phyloP scores from a whole-genome alignment of 305 asterid genomes.

The Salvia sclarea region DNA sequence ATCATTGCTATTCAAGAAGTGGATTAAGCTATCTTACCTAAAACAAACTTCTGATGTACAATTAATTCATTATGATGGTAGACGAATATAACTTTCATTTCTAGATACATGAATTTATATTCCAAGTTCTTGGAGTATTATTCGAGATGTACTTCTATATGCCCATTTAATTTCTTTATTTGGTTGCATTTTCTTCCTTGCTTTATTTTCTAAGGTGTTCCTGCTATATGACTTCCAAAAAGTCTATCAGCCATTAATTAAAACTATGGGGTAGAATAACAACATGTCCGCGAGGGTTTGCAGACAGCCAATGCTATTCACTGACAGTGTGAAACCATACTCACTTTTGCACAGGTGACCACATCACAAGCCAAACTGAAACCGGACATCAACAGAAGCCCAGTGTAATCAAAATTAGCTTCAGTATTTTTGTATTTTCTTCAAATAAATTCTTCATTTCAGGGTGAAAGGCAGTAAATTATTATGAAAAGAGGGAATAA shows the following conservation, averaged over 20 bases:
- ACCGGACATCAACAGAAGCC: not conserved
- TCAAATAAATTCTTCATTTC: not conserved
- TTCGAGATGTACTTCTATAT: not conserved
- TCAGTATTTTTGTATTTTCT: not conserved
- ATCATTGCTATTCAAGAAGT: conserved; percentile 5
- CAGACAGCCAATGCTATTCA: not conserved
- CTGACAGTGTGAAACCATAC: not conserved
- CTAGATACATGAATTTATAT: not conserved
- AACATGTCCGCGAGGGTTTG: not conserved
- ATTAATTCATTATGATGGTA: not conserved
- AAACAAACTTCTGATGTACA: conserved; percentile 17
- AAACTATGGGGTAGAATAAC: not conserved
- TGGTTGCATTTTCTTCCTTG: not conserved
- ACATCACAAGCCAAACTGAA: not conserved
- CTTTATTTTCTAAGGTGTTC: not conserved
- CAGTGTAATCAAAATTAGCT: conserved; percentile 7
- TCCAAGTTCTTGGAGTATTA: conserved; percentile 6
- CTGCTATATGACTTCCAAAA: not conserved
- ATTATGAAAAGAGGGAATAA: not conserved
- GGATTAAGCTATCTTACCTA: not conserved
- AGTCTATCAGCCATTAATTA: not conserved
- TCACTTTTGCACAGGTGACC: conserved; percentile 3
- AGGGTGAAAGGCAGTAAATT: not conserved
- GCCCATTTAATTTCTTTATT: not conserved
- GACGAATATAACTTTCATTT: not conserved